These are phyloP conservation scores for Kwoniella bestiolae DNA, from an alignment of 768 basidiomycete genomes.

Conservation along the genomic window DNA sequence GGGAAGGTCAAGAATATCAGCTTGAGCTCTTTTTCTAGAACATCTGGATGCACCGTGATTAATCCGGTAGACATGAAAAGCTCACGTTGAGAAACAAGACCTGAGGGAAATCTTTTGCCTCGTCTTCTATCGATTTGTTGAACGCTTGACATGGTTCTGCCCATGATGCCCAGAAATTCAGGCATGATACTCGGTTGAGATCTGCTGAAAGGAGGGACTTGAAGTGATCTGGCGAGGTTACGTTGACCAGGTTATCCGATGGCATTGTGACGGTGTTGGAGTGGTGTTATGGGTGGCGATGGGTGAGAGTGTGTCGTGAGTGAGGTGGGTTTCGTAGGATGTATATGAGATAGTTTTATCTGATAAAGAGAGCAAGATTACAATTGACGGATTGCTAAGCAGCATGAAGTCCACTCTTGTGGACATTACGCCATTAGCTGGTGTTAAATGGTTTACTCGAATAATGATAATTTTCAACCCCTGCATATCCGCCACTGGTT, in stretches of 20 bases:
- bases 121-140: constrained; percentile 75
- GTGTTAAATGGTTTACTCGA: not conserved
- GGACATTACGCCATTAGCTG: constrained; percentile 2
- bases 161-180: constrained; percentile 95
- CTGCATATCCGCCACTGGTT: not conserved
- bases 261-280: constrained; percentile 8
- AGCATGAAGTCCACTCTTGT: no score
- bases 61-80: no score
- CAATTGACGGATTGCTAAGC: no score
- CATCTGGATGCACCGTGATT: no score
- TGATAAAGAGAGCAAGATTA: no score
- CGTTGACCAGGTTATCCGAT: constrained; percentile 60
- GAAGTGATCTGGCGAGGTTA: constrained; percentile 73
- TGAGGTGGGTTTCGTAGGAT: not conserved
- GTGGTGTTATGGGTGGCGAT: constrained; percentile 1
- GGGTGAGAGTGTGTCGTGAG: not conserved
- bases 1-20: no score
- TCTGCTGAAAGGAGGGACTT: constrained; percentile 74
- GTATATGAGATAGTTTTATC: constrained; percentile 3
- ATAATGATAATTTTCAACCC: not conserved
- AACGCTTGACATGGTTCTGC: constrained; percentile 88
- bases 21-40: no score
- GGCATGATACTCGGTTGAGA: constrained; percentile 77
- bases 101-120: constrained; percentile 71
- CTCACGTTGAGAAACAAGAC: constrained; percentile 75